Base-by-base conservation (phyloP, 352 stramenopile genomes). In the Phytopythium litorale region DNA sequence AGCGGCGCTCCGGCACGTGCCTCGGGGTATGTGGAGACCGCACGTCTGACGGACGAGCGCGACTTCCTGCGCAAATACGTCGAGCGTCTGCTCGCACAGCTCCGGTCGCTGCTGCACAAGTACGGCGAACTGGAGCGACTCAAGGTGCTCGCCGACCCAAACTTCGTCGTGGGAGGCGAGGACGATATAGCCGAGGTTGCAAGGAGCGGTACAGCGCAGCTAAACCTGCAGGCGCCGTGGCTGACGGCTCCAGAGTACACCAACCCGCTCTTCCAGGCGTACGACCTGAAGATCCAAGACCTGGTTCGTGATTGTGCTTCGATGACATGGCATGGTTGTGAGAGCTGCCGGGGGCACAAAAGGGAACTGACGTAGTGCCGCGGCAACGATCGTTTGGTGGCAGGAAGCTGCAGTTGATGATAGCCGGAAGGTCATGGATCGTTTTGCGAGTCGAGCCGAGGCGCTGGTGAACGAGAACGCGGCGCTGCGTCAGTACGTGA, bases 281-380 rank as follows among this genome's bases (percentile, higher is more conserved):
- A 94, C 61, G 84, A 92, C 57, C 60, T 84, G 35, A 89, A 88
- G 57, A 94, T 94, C 38, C 75, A 85, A 23, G 81, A 90, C n/a
- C 62, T 86, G 67, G 75, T 91, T 65, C 21, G 75, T 55, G 43
- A 18, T 50, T 56, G 40, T 15, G 19, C 4, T 38, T 18, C 50
- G 32, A 40, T 49, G 28, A 42, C 0, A 11, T 25, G 16, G 3
- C 19, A 40, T 7, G 16, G 37, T 18, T 54, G 23, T 9, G 28
- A 19, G n/a, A 2, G 37, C 18, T 11, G 16, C 35, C 35, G 8
- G 35, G 35, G 8, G 1, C 35, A 15, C 8, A 49, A 8, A 19
- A 6, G 8, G 23, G 1, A 15, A 49, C 42, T 49, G 0, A 25
- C 19, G 19, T n/a, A 21, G 40, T 46, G 18, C 21, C 18, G 3